Base-by-base conservation (phyloP, 352 stramenopile species). In the Pythium aphanidermatum region DNA sequence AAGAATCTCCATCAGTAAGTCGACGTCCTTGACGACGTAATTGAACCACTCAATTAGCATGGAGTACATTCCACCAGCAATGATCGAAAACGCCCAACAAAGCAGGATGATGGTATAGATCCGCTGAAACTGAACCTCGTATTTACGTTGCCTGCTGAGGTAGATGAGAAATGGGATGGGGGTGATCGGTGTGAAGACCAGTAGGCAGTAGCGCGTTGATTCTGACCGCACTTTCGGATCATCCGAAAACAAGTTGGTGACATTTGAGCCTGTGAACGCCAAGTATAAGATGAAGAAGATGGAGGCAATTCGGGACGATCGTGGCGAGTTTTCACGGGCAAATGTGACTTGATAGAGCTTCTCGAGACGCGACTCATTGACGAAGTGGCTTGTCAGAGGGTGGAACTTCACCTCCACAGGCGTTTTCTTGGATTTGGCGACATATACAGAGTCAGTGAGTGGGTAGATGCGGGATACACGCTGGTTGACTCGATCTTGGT, bases 41-140 rank as follows among this genome's bases (percentile, higher is more conserved):
- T 70, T 80, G 55, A 73, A 85, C 75, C 75, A 91, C 55, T 91
- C 79, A 17, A 54, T 73, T n/a, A 91, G 64, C 75, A 91, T 84
- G 16, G 79, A 88, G 39, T 87, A 86, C 74, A 87, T 83, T 5
- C 79, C 79, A 16, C 79, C 79, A 2, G 55, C 63, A 39, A 88
- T 79, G 40, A 91, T 74, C 11, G 75, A 87, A 41, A 83, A 79
- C 23, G 64, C 77, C 75, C 75, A 91, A 31, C 69, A 87, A 8
- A 86, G 25, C 23, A 85, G 31, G 10, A 91, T 58, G 7, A 75
- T 46, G 6, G 74, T 82, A 55, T 91, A 91, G 16, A 86, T 64
- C n/a, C 69, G 53, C 52, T 88, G 75, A 39, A 86, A 88, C 16
- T 87, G 66, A 14, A 83, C 55, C 48, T 88, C 72, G 32, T 81